These are phyloP conservation scores for Vitis hybrid DNA, from an alignment of 177 flowering plant species.

Conservation along the genomic window DNA sequence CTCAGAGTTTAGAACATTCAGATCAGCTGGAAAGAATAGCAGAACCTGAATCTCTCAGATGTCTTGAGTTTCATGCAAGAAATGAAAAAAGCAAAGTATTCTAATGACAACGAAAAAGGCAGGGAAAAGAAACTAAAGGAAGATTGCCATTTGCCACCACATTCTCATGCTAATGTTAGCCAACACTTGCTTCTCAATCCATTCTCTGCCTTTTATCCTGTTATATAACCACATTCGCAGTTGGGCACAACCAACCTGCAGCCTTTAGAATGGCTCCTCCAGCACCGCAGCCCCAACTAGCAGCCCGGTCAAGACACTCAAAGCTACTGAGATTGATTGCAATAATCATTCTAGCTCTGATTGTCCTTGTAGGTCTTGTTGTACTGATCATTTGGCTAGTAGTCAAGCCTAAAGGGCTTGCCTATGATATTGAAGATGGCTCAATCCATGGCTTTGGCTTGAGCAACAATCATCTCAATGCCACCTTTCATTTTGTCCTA, in stretches of 20 bases:
- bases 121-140: background rate
- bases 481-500: slow-evolving; percentile 39
- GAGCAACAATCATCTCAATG: slow-evolving; percentile 39
- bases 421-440: slow-evolving; percentile 44
- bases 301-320: background rate
- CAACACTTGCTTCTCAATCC: background rate
- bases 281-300: background rate
- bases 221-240: background rate
- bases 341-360: slow-evolving; percentile 21
- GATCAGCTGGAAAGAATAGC: slow-evolving; percentile 18
- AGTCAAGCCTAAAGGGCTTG: slow-evolving; percentile 38
- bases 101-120: slow-evolving; percentile 5
- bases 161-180: background rate
- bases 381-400: slow-evolving; percentile 55
- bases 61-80: slow-evolving; percentile 41
- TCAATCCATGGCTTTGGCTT: slow-evolving; percentile 39
- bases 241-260: background rate
- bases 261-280: background rate
- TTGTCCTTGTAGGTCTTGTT: slow-evolving; percentile 34
- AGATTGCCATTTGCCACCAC: background rate
- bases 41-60: slow-evolving; percentile 19
- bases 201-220: background rate
- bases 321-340: slow-evolving; percentile 8
- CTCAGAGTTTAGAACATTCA: background rate
- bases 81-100: slow-evolving; percentile 14